Base-by-base conservation (phyloP, 495 filamentous ascomycete genomes). In the Zalerion maritima region DNA sequence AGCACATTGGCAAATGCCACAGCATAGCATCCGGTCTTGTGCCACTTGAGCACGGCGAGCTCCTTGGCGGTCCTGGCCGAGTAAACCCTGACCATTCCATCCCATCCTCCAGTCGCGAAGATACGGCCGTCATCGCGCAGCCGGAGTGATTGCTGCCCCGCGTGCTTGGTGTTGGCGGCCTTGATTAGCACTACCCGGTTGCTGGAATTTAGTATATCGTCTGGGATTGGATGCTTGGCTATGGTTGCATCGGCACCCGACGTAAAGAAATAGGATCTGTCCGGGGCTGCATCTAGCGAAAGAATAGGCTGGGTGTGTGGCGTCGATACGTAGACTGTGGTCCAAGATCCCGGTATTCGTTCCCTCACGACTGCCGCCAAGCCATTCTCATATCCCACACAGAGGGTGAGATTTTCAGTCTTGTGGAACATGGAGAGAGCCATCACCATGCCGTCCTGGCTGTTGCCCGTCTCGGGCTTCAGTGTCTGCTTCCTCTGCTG, bases 21-120 rank as follows among this genome's bases (percentile, higher is more conserved):
- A n/a, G 79, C 69, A 56, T 92, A 94, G 40, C 78, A 84, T 11
- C 89, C 87, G 20, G 79, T 79, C 36, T 75, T 72, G 50, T 94
- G 87, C 89, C 91, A 96, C 54, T 91, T 94, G 38, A 96, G 55
- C 35, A 96, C 89, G 3, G 89, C 89, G 2, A 97, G 43, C 54
- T 96, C 87, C 41, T 75, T 78, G 67, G 94, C 67, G 0, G 73
- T 78, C 45, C 78, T 82, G 8, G 67, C 49, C 1, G 77, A 78
- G 47, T 94, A 97, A 5, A 96, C 75, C 11, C 89, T 56, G 0
- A 82, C 56, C 23, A 71, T 68, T 0, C 72, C 65, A 50, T 97
- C 89, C 89, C 89, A 97, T 7, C 89, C 89, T 5, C 83, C 89
- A 0, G 89, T 94, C 8, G 79, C 82, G 43, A 94, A 83, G 5